These are phyloP conservation scores for Ceratocystis harringtonii DNA, from an alignment of 2,329 filamentous ascomycete genomes.

Conservation along the genomic window DNA sequence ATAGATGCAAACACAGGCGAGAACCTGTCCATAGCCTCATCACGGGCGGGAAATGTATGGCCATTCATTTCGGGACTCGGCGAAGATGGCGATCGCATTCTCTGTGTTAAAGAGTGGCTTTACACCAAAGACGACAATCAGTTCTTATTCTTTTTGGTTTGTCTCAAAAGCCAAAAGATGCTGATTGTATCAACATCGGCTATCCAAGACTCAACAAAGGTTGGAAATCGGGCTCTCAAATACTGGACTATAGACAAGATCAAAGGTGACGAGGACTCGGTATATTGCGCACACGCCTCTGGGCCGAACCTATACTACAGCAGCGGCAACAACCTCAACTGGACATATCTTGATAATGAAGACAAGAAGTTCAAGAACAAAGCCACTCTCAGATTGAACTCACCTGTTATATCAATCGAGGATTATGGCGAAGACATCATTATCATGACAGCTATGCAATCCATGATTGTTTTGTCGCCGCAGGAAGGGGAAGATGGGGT, in stretches of 20 bases:
- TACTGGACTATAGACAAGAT: slow-evolving; percentile 42
- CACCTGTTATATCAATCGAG: slow-evolving; percentile 35
- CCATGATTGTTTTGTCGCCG: slow-evolving; percentile 32
- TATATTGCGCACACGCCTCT: slow-evolving; percentile 42
- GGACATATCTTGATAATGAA: slow-evolving; percentile 36
- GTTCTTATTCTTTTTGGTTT: slow-evolving; percentile 49
- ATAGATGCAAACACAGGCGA: slow-evolving; percentile 40
- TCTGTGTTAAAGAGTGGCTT: slow-evolving; percentile 49
- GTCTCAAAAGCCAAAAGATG: slow-evolving; percentile 39
- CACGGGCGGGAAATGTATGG: slow-evolving; percentile 27
- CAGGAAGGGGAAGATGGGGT: not conserved
- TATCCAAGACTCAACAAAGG: slow-evolving; percentile 7
- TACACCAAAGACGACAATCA: slow-evolving; percentile 40
- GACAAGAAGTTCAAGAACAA: slow-evolving; percentile 37
- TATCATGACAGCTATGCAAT: slow-evolving; percentile 39
- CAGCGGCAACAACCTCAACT: slow-evolving; percentile 37
- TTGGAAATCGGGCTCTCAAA: slow-evolving; percentile 27
- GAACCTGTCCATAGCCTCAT: slow-evolving; percentile 33
- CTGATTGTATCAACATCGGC: slow-evolving; percentile 34
- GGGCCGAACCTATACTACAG: slow-evolving; percentile 43
- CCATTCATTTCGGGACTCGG: slow-evolving; percentile 43
- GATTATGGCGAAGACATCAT: slow-evolving; percentile 35
- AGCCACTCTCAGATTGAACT: slow-evolving; percentile 36
- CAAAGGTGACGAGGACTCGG: slow-evolving; percentile 29
- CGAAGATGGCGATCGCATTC: slow-evolving; percentile 41